Conservation (phyloP, 306 rosid genomes). For the Acmispon strigosus region DNA sequence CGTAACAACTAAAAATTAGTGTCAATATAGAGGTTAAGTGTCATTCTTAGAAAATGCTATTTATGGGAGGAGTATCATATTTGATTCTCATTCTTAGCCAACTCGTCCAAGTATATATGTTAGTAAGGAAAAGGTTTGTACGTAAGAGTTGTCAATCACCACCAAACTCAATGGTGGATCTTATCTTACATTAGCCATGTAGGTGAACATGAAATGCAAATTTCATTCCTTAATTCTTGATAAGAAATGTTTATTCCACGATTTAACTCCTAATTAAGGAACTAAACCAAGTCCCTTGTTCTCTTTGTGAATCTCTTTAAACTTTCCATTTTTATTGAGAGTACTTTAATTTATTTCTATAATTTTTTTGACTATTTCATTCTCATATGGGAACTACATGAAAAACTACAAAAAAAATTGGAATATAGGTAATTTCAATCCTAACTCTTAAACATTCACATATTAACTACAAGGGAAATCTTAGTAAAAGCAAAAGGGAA, state of each 20-base stretch:
- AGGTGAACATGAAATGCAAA: no score
- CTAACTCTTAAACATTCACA: slow-evolving; percentile 1
- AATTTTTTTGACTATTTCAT: background rate
- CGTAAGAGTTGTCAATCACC: slow-evolving; percentile 4
- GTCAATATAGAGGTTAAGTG: background rate
- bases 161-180: slow-evolving; percentile 17
- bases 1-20: background rate
- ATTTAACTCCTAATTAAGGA: no score
- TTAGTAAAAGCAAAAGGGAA: background rate
- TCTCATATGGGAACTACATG: background rate
- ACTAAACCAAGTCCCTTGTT: no score
- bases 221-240: no score
- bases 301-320: no score
- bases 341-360: background rate
- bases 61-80: slow-evolving; percentile 13
- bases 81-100: slow-evolving; percentile 3
- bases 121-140: no score
- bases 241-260: no score
- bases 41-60: slow-evolving; percentile 13
- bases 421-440: background rate
- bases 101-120: no score
- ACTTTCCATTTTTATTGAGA: no score
- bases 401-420: background rate
- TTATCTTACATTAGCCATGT: background rate
- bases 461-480: background rate